Percentiles rank a stretch among this genome's conserved stretches.
Evolutionary conservation across 108 stramenopile species (phyloP).

Genomic region (Pseudonitzschia pungens): DNA sequence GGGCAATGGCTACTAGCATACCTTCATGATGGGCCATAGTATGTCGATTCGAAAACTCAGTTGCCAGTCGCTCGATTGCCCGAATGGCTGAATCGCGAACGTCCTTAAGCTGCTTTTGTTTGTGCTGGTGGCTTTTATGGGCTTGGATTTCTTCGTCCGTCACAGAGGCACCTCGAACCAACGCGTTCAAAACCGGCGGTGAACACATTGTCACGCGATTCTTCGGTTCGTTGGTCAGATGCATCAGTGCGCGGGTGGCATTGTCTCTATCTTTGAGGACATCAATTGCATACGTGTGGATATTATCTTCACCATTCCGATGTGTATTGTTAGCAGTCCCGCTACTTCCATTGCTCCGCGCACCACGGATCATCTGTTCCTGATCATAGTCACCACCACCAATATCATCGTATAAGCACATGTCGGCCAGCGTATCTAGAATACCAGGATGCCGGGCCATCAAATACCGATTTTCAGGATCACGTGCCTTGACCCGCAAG

Average conservation of each 20-base stretch:
- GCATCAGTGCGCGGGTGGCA: constrained; percentile 80
- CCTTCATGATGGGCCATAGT: constrained; percentile 78
- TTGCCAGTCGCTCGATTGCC: constrained; percentile 80
- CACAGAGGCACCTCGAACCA: constrained; percentile 58
- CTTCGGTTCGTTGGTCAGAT: constrained; percentile 72
- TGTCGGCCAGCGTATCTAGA: constrained; percentile 66
- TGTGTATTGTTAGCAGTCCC: background rate
- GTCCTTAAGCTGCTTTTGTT: constrained; percentile 25
- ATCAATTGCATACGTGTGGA: background rate
- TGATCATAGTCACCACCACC: background rate
- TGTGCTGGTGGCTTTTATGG: background rate
- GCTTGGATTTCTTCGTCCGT: constrained; percentile 23
- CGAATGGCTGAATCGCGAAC: constrained; percentile 74
- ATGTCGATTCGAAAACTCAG: constrained; percentile 71
- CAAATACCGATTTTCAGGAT: constrained; percentile 66
- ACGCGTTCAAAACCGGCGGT: constrained; percentile 59
- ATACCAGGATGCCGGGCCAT: constrained; percentile 75
- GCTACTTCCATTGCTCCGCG: background rate
- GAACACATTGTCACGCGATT: constrained; percentile 73
- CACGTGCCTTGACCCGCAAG: constrained; percentile 79
- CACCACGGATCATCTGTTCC: background rate
- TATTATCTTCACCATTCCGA: background rate
- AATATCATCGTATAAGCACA: constrained; percentile 27
- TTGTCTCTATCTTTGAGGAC: constrained; percentile 66
- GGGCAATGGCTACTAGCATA: constrained; percentile 68